Percentiles rank a stretch among this genome's conserved stretches.
These are phyloP conservation scores for Oryza glaberrima DNA, from an alignment of 176 grass and related monocot genomes.

Conservation along the genomic window DNA sequence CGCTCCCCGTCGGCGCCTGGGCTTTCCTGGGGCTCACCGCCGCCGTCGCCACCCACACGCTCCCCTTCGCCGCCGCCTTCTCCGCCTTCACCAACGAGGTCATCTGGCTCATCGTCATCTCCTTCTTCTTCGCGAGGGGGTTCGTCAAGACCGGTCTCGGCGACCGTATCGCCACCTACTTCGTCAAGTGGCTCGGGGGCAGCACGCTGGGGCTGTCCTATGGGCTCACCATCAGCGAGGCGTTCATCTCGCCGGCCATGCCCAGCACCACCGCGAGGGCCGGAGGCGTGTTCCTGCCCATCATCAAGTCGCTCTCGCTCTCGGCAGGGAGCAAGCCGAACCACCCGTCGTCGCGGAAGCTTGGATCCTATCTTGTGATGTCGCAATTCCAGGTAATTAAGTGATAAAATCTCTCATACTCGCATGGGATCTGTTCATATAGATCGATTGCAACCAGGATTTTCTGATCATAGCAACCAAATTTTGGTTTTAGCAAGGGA, in stretches of 20 bases:
- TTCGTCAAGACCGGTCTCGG: conserved; percentile 93
- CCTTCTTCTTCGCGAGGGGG: conserved; percentile 89
- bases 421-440: not conserved
- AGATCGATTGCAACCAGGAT: not conserved
- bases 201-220: conserved; percentile 87
- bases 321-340: conserved; percentile 70
- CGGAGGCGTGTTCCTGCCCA: conserved; percentile 75
- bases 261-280: conserved; percentile 95
- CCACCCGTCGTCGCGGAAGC: conserved; percentile 61
- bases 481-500: conserved; percentile 6
- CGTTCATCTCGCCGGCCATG: conserved; percentile 86
- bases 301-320: conserved; percentile 77
- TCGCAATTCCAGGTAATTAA: conserved; percentile 83
- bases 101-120: conserved; percentile 98
- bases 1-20: conserved; percentile 91
- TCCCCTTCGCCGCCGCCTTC: conserved; percentile 83
- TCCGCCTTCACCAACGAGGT: conserved; percentile 93
- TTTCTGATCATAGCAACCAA: not conserved
- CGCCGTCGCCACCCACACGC: conserved; percentile 73
- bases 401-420: conserved; percentile 11
- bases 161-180: conserved; percentile 85
- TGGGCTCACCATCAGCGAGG: conserved; percentile 89
- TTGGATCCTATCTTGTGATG: conserved; percentile 83
- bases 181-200: conserved; percentile 84
- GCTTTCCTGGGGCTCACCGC: conserved; percentile 88